phyloP scores from a whole-genome alignment of 1,139 yeast genomes.

The Blastobotrys arbuscula region DNA sequence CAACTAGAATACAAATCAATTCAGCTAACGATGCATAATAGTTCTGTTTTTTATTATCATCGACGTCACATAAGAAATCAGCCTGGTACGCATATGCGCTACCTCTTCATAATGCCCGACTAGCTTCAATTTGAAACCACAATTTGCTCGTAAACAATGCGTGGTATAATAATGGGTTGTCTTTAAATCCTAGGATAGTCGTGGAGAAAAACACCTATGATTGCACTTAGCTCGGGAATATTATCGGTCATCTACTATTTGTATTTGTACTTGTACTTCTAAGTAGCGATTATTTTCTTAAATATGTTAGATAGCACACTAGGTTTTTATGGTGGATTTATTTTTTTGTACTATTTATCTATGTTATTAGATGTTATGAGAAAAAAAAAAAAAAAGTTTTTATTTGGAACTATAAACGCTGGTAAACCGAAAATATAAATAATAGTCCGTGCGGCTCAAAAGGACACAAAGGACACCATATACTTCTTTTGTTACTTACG shows the following conservation, averaged over 20 bases:
- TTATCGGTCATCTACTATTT: neutral
- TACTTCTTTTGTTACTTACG: too few relatives aligned
- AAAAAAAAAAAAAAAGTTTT: too few relatives aligned
- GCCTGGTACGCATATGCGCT: neutral
- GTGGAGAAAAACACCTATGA: neutral
- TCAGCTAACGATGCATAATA: neutral
- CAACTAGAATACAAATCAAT: neutral
- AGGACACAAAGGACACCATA: too few relatives aligned
- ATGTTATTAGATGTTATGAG: too few relatives aligned
- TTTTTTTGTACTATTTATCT: too few relatives aligned
- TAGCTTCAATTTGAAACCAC: conserved; percentile 2
- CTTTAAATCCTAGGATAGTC: neutral
- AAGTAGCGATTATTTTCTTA: too few relatives aligned
- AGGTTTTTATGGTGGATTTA: too few relatives aligned
- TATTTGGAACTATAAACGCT: too few relatives aligned
- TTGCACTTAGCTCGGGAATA: neutral
- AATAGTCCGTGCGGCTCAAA: too few relatives aligned
- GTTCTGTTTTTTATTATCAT: neutral
- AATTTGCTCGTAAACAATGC: neutral
- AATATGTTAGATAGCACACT: too few relatives aligned
- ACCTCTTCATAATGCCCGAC: neutral
- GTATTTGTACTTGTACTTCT: neutral
- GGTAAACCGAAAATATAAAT: too few relatives aligned
- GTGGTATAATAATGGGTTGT: neutral
- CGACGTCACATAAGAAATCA: neutral